Evolutionary conservation across 2,329 filamentous ascomycete species (phyloP), one percentile per base, ranked within the genome.

Genomic region (Claviceps africana): DNA sequence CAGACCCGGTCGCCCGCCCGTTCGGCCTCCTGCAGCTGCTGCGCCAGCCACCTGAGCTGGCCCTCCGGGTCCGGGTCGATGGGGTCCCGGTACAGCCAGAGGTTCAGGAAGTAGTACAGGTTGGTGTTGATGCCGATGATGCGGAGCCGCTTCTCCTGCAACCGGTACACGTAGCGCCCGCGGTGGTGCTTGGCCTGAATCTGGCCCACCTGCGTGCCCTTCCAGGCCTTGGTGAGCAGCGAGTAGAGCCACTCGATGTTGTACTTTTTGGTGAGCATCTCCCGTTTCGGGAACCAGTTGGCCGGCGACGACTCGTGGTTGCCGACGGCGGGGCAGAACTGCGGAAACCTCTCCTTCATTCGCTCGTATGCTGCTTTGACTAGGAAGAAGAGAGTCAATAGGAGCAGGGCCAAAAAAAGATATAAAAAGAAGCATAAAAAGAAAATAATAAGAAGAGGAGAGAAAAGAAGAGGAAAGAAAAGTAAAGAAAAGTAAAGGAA

Each of bases 91-190:
- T 52, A 80, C 30, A 76, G 60, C 66, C 72, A 77, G 60, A 74
- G 76, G 64, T 81, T 81, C 52, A 71, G 64, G 21, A 67, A 70
- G 62, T 80, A 80, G 63, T 74, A 79, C 54, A 79, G 61, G 59
- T 79, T 77, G 28, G 74, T 79, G 65, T 76, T 80, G 56, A 80
- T 64, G 4, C 76, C 78, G 59, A 81, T 78, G 56, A 81, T 64
- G n/a, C 75, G 70, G 53, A 74, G 72, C 65, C 37, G 15, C 4
- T 10, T 19, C 3, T 25, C 4, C 4, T 19, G 8, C 1, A 25
- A 10, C 21, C 4, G 21, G 22, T 35, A 48, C 1, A 25, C 13
- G 30, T 51, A 51, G 15, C 31, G 50, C 13, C 50, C 50, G 28
- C 49, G 22, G 17, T 37, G 11, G 46, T 31, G n/a, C 2, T 15